Evolutionary conservation across 2,329 filamentous ascomycete genomes (phyloP).

Genomic region (Fusarium sp.): DNA sequence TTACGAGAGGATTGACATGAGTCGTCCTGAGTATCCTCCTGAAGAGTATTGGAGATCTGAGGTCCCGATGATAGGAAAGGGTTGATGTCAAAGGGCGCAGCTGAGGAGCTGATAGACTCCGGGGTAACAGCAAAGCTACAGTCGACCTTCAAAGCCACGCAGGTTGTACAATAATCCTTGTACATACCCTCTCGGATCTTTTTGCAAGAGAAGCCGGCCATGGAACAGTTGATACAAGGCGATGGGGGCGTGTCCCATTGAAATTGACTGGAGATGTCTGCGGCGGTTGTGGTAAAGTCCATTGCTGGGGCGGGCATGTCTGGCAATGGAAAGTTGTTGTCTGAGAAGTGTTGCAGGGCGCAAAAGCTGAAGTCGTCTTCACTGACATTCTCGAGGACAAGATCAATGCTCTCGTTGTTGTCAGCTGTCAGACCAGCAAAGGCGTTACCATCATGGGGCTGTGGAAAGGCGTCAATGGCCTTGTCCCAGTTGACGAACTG

Average conservation of each 20-base stretch:
- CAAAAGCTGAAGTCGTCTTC: conserved; percentile 70
- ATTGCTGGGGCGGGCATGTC: conserved; percentile 47
- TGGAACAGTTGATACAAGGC: conserved; percentile 64
- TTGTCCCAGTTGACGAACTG: conserved; percentile 74
- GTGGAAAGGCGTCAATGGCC: conserved; percentile 54
- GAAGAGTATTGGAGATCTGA: conserved; percentile 52
- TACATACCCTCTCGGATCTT: conserved; percentile 68
- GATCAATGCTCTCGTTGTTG: conserved; percentile 57
- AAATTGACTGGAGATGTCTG: conserved; percentile 32
- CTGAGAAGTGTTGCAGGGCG: conserved; percentile 67
- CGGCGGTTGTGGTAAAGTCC: conserved; percentile 39
- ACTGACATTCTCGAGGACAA: conserved; percentile 66
- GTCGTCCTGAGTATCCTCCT: conserved; percentile 43
- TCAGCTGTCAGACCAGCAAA: conserved; percentile 52
- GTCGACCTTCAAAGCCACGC: conserved; percentile 67
- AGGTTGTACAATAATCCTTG: conserved; percentile 71
- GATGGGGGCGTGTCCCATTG: conserved; percentile 56
- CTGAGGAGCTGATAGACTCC: conserved; percentile 49
- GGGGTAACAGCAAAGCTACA: conserved; percentile 65
- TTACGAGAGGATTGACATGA: conserved; percentile 42
- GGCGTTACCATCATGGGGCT: conserved; percentile 46
- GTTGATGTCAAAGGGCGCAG: conserved; percentile 57
- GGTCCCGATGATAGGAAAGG: conserved; percentile 59
- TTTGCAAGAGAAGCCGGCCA: conserved; percentile 69
- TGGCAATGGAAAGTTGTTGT: conserved; percentile 50